Base-by-base conservation (phyloP, 2,329 filamentous ascomycete genomes). In the Monosporascus ibericus region DNA sequence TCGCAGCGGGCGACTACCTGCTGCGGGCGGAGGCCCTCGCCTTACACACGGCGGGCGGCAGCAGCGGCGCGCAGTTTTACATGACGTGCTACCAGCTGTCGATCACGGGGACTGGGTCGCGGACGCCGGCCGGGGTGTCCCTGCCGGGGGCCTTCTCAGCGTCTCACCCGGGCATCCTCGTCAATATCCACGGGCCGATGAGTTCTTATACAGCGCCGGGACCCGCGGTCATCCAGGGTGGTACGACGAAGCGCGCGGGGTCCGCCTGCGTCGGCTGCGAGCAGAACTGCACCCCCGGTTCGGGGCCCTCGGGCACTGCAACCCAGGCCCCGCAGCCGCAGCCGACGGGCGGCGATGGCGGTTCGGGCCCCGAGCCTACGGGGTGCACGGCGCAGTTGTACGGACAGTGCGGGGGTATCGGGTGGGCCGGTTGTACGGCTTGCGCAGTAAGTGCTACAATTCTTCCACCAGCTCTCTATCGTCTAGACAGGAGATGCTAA, bases 1-100 rank as follows among this genome's bases (percentile, higher is more conserved):
- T 75, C 9, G 68, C 72, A 2, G 64, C 71, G 2, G 74, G 74
- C 18, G 67, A 75, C 49, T 76, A 76, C 54, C 66, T 77, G 18
- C 58, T 77, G 44, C 66, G 74, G 46, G 71, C 72, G 24, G 73
- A 76, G 58, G 68, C 68, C 7, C 68, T 76, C 39, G 74, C 73
- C n/a, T 63, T 76, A 14, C 74, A 76, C 56, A 61, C 67, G 4
- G 73, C 73, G 1, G 56, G 49, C 4, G 57, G 58, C 18, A 20
- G 48, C 22, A 66, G 59, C 25, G 54, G 55, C n/a, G 64, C 58
- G 2, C 63, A 67, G 52, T 67, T 67, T 54, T 66, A 67, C 60
- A 60, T 67, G 52, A 64, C 63, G 8, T 66, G 65, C 54, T 66
- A 60, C 52, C 64, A 67, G 55, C 47, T 66, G 17, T 64, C 62